Evolutionary conservation across 176 grass and related monocot genomes (phyloP), one percentile per base, ranked within the genome.

Genomic region (Ensete ventricosum): DNA sequence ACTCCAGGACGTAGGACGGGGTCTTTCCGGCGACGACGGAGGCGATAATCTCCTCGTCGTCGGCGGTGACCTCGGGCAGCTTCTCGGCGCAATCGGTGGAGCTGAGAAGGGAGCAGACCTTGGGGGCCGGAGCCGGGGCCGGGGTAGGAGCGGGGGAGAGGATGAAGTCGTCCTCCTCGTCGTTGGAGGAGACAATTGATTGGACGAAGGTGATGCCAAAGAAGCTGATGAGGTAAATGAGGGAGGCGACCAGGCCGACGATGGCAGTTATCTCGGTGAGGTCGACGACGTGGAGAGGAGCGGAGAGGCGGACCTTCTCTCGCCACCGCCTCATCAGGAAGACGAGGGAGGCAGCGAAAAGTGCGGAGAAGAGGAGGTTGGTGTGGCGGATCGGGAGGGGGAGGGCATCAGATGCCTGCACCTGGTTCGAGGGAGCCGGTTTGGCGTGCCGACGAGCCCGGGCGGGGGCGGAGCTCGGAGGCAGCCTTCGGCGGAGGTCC

Each of bases 171-270:
- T 75, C 73, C 25, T 34, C 54, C 54, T 75, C 73, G 13, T 75
- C 73, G 1, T 75, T 53, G 9, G 50, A 25, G 50, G 50, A 72
- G 70, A 48, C 17, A 8, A 59, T n/a, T 26, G 54, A 75, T 26
- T 75, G 73, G 22, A 75, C 73, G 73, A 59, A 75, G 54, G 54
- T 12, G 73, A 75, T 60, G 25, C 73, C 73, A 17, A 75, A 75
- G 73, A 75, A 75, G 53, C 54, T 43, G 53, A 75, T 59, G 8
- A 75, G 54, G 73, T 75, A 75, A 14, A 75, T 75, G 54, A 75
- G 73, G 25, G 73, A 75, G 73, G 54, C 73, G 54, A 60, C 54
- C 54, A 75, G 54, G 25, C 54, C 73, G 16, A 75, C 25, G 73
- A 75, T 59, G 73, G 73, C 73, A 14, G 23, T 12, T 54, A 75